These are phyloP conservation scores for Solanum pennellii DNA, from an alignment of 257 asterid species.

Conservation along the genomic window DNA sequence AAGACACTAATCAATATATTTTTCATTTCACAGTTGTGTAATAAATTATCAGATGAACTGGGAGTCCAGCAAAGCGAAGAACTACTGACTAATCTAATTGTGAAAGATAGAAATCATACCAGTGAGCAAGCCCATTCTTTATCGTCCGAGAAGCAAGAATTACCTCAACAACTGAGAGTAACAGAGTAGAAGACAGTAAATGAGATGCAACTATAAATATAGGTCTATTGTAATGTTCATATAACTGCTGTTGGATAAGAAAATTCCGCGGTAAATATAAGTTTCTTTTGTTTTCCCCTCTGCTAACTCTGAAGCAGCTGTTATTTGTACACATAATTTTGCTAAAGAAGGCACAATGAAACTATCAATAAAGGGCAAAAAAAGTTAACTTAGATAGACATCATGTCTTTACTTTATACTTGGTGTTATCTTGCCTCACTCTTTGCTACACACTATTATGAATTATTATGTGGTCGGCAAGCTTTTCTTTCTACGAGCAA, in stretches of 20 bases:
- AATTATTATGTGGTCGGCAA: neutral
- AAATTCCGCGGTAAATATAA: neutral
- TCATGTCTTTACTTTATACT: neutral
- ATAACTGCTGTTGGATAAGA: neutral
- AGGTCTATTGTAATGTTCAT: neutral
- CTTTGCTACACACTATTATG: too few species aligned
- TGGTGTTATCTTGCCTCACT: neutral
- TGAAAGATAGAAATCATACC: neutral
- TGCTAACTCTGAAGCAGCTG: neutral
- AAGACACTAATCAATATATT: neutral
- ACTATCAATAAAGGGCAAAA: neutral
- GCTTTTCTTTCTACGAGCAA: neutral
- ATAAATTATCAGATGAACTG: constrained; percentile 64
- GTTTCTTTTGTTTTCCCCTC: neutral
- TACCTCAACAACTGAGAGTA: neutral
- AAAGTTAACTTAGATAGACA: neutral
- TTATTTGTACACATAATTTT: neutral
- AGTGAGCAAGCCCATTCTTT: neutral
- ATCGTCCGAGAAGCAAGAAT: neutral
- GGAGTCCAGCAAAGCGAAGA: constrained; percentile 52
- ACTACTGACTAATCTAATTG: constrained; percentile 12
- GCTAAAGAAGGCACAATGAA: neutral
- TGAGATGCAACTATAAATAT: neutral
- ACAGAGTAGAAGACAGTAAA: neutral
- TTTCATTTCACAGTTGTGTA: constrained; percentile 50